Evolutionary conservation across 2,329 filamentous ascomycete genomes (phyloP).

Genomic region (Stagonosporopsis chrysanthemi): DNA sequence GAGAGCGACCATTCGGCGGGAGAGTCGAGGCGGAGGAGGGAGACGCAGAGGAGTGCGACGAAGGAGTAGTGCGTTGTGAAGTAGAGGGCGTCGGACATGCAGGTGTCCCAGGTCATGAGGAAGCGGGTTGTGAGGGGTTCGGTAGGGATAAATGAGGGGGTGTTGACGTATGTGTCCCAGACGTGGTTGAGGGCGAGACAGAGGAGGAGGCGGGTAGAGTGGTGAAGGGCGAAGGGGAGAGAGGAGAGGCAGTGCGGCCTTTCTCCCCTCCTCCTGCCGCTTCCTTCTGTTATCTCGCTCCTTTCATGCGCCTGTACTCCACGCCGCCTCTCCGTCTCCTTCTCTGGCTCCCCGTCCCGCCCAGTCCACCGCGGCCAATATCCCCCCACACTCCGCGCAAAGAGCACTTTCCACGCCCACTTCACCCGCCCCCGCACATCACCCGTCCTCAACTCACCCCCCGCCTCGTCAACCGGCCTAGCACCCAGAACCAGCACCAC

Average conservation of each 20-base stretch:
- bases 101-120: conserved; percentile 17
- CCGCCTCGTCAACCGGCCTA: background rate
- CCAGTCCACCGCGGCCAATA: background rate
- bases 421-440: background rate
- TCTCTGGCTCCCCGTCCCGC: background rate
- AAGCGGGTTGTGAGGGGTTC: background rate
- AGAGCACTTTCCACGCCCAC: conserved; percentile 1
- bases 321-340: background rate
- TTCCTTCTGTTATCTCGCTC: background rate
- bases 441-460: background rate
- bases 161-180: background rate
- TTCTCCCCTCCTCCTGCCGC: background rate
- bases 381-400: background rate
- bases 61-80: conserved; percentile 25
- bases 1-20: conserved; percentile 18
- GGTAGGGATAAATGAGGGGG: background rate
- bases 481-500: conserved; percentile 20
- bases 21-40: conserved; percentile 10
- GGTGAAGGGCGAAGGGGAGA: background rate
- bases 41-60: conserved; percentile 23
- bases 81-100: conserved; percentile 21
- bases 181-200: background rate
- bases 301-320: no score
- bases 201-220: background rate
- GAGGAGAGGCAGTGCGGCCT: background rate